Evolutionary conservation across 768 basidiomycete genomes (phyloP).

Genomic region (Lentinula lateritia): DNA sequence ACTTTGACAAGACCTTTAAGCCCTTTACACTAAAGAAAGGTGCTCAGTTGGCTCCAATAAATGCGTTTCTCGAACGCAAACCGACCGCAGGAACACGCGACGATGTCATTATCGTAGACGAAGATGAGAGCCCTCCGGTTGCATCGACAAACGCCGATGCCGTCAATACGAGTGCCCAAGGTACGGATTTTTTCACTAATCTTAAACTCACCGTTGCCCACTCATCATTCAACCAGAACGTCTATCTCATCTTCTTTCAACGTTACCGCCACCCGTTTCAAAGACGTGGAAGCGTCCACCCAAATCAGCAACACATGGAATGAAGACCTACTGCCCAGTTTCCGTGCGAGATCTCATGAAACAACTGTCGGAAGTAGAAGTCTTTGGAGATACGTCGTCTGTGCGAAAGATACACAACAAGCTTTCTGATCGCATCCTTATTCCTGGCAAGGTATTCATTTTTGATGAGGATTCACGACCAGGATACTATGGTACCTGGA

Average conservation of each 20-base stretch:
- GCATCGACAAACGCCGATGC: constrained; percentile 16
- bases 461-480: constrained; percentile 84
- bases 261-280: constrained; percentile 19
- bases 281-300: constrained; percentile 1
- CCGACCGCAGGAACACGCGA: constrained; percentile 18
- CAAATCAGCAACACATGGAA: background rate
- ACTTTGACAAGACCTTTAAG: constrained; percentile 73
- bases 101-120: constrained; percentile 60
- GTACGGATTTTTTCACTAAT: constrained; percentile 22
- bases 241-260: constrained; percentile 28
- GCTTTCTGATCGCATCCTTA: constrained; percentile 52
- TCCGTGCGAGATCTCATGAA: constrained; percentile 46
- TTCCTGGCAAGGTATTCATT: constrained; percentile 79
- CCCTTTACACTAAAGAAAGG: constrained; percentile 79
- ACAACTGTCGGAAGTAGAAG: constrained; percentile 71
- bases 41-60: constrained; percentile 62
- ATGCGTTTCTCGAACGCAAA: constrained; percentile 48
- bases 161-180: constrained; percentile 29
- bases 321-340: constrained; percentile 30
- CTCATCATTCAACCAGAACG: constrained; percentile 27
- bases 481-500: constrained; percentile 95
- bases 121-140: constrained; percentile 25
- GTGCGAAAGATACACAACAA: constrained; percentile 60
- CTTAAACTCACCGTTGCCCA: background rate
- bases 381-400: constrained; percentile 62